Base-by-base conservation (phyloP, 441 rosid genomes). In the Jatropha podagrica region DNA sequence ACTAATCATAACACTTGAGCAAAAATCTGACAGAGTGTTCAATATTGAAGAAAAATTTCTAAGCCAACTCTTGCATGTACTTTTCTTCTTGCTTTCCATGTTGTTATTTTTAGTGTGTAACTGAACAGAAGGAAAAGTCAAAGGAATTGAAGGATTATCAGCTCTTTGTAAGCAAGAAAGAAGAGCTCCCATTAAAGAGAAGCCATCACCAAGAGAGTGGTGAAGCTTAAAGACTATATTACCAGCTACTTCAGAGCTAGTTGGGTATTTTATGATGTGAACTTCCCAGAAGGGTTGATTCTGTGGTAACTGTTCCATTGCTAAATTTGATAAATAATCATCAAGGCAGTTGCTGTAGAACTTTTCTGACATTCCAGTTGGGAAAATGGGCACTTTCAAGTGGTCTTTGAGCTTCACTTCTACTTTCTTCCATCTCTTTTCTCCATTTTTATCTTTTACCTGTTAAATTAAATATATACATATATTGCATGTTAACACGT, bases 111-210 rank as follows among this genome's bases (percentile, higher is more conserved):
- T 20, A 32, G 26, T 65, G 42, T 46, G 78, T 27, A 20, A n/a
- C 11, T 71, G 17, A 56, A 49, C 69, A 4, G 76, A 65, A 73
- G 87, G 87, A 72, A 32, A 32, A 32, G 32, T 32, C 32, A 32
- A 32, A 2, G 32, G 32, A 32, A 32, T 32, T 32, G 32, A 74
- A 74, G 85, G 82, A 17, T 74, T n/a, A 6, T 82, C 84, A 26
- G 82, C 85, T 32, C 87, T 72, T 58, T 82, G 72, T 3, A 82
- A 41, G 38, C 83, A 78, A 7, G 87, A 85, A 58, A 85, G 78
- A 32, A 85, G 81, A 64, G 80, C 81, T 9, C 84, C 82, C 76
- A 82, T 66, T 0, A 85, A 48, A 74, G 83, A 32, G 32, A 32
- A 32, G 32, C 32, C 32, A 32, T 32, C 32, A 1, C 32, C 32